phyloP scores from a whole-genome alignment of 495 filamentous ascomycete genomes.

The Acidiella bohemica region DNA sequence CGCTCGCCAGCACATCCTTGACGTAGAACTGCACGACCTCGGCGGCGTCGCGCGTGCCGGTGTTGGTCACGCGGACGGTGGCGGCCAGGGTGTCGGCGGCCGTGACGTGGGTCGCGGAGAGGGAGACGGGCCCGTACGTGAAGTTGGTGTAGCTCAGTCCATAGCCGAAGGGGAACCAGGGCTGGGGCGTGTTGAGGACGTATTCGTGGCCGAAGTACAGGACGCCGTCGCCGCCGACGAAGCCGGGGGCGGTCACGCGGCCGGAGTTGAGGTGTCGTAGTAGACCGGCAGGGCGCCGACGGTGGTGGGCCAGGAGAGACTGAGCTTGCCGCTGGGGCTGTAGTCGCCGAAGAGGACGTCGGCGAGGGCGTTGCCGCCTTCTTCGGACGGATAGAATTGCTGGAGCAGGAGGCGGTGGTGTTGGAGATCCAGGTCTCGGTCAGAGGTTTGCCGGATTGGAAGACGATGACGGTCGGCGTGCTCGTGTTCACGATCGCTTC shows the following conservation, averaged over 20 bases:
- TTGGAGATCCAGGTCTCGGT: constrained; percentile 54
- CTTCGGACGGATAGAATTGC: constrained; percentile 58
- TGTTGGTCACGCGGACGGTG: constrained; percentile 53
- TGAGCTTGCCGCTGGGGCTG: constrained; percentile 30
- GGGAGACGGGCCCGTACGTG: constrained; percentile 46
- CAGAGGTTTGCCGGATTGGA: constrained; percentile 55
- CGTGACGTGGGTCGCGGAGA: constrained; percentile 36
- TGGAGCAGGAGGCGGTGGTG: constrained; percentile 48
- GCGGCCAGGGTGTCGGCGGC: constrained; percentile 32
- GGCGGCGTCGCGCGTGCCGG: constrained; percentile 47
- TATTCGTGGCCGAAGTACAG: constrained; percentile 53
- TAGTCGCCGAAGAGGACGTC: constrained; percentile 24
- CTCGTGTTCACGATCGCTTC: constrained; percentile 49
- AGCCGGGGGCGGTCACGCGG: constrained; percentile 39
- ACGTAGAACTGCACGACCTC: constrained; percentile 77
- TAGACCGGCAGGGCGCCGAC: constrained; percentile 53
- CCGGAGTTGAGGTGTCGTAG: constrained; percentile 60
- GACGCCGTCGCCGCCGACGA: constrained; percentile 39
- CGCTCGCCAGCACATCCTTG: constrained; percentile 26
- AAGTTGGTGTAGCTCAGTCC: constrained; percentile 65
- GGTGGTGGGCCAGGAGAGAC: constrained; percentile 44
- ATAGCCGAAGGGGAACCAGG: constrained; percentile 45
- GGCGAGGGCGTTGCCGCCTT: constrained; percentile 30
- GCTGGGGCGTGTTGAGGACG: constrained; percentile 28
- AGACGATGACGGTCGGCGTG: constrained; percentile 55